A percentile compares a stretch with the other conserved stretches of the same genome.
These are phyloP conservation scores for Neonectria coccinea DNA, from an alignment of 2,329 filamentous ascomycete species.

Conservation along the genomic window DNA sequence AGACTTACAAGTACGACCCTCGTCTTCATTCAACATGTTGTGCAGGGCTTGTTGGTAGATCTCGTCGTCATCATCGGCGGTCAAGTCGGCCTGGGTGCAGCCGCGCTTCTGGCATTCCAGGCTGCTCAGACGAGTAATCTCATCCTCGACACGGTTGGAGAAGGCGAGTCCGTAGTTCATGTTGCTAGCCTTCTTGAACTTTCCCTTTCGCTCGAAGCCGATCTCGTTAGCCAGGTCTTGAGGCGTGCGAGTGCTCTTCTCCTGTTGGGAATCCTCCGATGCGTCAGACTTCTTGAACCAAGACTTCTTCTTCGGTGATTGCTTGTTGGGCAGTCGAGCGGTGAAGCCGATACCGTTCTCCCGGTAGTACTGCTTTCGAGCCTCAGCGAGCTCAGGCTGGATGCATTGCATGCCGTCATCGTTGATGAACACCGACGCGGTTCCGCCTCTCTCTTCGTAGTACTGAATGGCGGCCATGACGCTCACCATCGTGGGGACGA, in stretches of 20 bases:
- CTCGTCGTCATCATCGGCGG: slow-evolving; percentile 55
- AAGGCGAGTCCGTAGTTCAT: slow-evolving; percentile 74
- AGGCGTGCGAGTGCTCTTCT: slow-evolving; percentile 22
- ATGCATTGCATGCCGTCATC: slow-evolving; percentile 76
- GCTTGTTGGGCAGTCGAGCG: slow-evolving; percentile 61
- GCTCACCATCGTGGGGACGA: slow-evolving; percentile 66
- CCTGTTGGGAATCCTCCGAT: not conserved
- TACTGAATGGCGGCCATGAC: slow-evolving; percentile 69
- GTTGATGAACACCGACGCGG: slow-evolving; percentile 75
- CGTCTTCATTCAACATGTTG: slow-evolving; percentile 61
- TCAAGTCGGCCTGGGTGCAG: slow-evolving; percentile 56
- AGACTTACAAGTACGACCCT: slow-evolving; percentile 57
- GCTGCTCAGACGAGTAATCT: slow-evolving; percentile 49
- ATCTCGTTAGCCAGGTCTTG: slow-evolving; percentile 52
- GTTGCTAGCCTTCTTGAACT: slow-evolving; percentile 76
- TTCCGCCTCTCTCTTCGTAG: slow-evolving; percentile 72
- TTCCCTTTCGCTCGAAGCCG: slow-evolving; percentile 67
- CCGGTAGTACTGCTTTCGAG: slow-evolving; percentile 66
- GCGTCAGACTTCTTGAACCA: slow-evolving; percentile 50
- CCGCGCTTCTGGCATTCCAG: slow-evolving; percentile 37
- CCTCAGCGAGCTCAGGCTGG: slow-evolving; percentile 59
- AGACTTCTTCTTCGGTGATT: slow-evolving; percentile 46
- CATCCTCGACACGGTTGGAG: slow-evolving; percentile 67
- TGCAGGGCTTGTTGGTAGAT: slow-evolving; percentile 60
- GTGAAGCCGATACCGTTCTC: slow-evolving; percentile 70